Conservation (phyloP, 2,329 filamentous ascomycete species). For the Pseudogymnoascus sp. region DNA sequence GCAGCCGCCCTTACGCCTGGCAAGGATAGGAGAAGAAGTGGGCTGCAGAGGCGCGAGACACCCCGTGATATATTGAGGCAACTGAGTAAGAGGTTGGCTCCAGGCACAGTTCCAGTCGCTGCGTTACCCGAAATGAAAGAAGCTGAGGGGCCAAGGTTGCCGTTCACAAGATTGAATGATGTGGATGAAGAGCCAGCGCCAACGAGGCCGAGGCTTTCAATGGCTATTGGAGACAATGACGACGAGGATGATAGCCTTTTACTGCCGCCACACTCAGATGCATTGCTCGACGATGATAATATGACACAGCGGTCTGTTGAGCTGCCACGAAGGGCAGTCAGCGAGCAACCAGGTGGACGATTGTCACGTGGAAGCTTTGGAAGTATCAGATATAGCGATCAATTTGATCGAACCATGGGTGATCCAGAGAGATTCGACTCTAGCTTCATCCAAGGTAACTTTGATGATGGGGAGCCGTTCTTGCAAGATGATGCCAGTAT, state of each 20-base stretch:
- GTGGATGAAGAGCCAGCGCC: constrained; percentile 36
- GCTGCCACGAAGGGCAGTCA: constrained; percentile 44
- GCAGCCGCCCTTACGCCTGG: constrained; percentile 53
- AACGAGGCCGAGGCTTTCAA: constrained; percentile 45
- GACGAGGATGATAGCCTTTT: constrained; percentile 35
- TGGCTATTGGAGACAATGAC: constrained; percentile 45
- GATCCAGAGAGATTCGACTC: constrained; percentile 23
- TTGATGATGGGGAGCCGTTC: constrained; percentile 18
- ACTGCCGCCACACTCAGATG: constrained; percentile 44
- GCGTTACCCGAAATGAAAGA: constrained; percentile 22
- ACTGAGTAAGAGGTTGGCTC: constrained; percentile 46
- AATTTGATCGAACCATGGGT: constrained; percentile 30
- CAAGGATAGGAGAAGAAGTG: constrained; percentile 47
- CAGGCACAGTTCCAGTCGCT: constrained; percentile 27
- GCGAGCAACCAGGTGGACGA: constrained; percentile 37
- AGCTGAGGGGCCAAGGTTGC: constrained; percentile 9
- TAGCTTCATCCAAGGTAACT: constrained; percentile 23
- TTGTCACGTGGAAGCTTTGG: constrained; percentile 41
- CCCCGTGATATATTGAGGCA: constrained; percentile 45
- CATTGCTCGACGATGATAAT: constrained; percentile 49
- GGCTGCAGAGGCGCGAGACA: constrained; percentile 47
- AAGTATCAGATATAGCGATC: constrained; percentile 46
- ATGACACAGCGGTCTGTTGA: constrained; percentile 52
- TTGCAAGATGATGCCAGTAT: constrained; percentile 5
- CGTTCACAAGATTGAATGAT: constrained; percentile 27